A percentile compares a stretch with the other conserved stretches of the same genome.
Evolutionary conservation across 306 rosid species (phyloP).

Genomic region (Carpinus fangiana): DNA sequence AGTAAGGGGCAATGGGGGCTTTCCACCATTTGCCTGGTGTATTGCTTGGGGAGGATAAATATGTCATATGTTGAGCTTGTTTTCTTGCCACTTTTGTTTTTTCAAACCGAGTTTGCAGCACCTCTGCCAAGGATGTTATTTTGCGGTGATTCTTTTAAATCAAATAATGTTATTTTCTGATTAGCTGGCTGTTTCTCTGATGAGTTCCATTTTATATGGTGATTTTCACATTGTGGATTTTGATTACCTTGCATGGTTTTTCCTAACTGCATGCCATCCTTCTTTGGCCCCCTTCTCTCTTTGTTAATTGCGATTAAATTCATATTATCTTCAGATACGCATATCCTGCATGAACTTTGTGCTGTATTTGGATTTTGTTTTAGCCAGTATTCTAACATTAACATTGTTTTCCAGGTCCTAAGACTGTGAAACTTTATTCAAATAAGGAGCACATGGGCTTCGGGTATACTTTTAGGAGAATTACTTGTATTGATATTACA

Average conservation of each 20-base stretch:
- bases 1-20: too few species aligned
- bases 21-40: background rate
- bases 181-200: background rate
- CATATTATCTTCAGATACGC: background rate
- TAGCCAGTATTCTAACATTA: constrained; percentile 26
- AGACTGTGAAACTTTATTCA: constrained; percentile 85
- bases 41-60: background rate
- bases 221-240: background rate
- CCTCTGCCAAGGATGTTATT: background rate
- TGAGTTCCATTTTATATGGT: background rate
- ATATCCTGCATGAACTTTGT: constrained; percentile 10
- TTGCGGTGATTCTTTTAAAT: background rate
- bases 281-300: background rate
- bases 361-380: constrained; percentile 14
- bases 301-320: too few species aligned
- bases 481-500: constrained; percentile 11
- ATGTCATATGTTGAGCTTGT: background rate
- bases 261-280: background rate
- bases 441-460: constrained; percentile 99
- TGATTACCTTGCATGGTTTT: background rate
- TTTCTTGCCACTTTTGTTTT: background rate
- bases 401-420: constrained; percentile 67
- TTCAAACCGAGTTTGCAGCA: background rate
- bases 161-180: constrained; percentile 6
- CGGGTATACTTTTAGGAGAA: constrained; percentile 53